These are phyloP conservation scores for Saccharomyces paradoxus DNA, from an alignment of 805 yeast species.

Conservation along the genomic window DNA sequence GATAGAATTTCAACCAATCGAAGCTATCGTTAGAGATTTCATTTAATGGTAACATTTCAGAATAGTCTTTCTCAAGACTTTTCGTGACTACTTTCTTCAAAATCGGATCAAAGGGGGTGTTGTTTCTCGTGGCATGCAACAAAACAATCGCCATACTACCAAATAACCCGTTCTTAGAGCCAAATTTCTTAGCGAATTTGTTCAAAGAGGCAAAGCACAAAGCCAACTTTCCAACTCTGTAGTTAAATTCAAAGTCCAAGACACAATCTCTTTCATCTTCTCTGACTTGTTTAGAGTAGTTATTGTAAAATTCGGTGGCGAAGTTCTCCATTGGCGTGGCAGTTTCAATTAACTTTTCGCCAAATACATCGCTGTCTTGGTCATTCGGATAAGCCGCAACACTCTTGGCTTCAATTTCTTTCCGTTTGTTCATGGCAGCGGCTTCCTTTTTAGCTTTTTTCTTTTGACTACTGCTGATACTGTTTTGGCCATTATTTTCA, in stretches of 20 bases:
- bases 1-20: constrained; percentile 19
- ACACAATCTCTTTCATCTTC: constrained; percentile 29
- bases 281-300: constrained; percentile 36
- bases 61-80: constrained; percentile 21
- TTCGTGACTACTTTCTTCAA: constrained; percentile 27
- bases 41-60: constrained; percentile 13
- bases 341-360: constrained; percentile 34
- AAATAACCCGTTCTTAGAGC: constrained; percentile 13
- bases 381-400: constrained; percentile 39
- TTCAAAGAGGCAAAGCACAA: constrained; percentile 24
- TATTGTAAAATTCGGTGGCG: constrained; percentile 35
- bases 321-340: constrained; percentile 39
- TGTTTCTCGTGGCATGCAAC: constrained; percentile 18
- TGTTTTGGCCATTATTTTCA: constrained; percentile 12
- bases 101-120: constrained; percentile 18
- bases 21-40: constrained; percentile 14
- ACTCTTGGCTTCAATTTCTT: constrained; percentile 43
- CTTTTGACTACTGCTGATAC: constrained; percentile 22
- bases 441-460: constrained; percentile 54
- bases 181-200: constrained; percentile 16
- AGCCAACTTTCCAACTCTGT: constrained; percentile 25
- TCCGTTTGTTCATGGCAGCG: constrained; percentile 40
- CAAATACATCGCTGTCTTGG: constrained; percentile 56
- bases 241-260: constrained; percentile 25
- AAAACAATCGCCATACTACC: constrained; percentile 25